Evolutionary conservation across 495 filamentous ascomycete genomes (phyloP), one percentile per base, ranked within the genome.

Genomic region (Trichoderma virens): DNA sequence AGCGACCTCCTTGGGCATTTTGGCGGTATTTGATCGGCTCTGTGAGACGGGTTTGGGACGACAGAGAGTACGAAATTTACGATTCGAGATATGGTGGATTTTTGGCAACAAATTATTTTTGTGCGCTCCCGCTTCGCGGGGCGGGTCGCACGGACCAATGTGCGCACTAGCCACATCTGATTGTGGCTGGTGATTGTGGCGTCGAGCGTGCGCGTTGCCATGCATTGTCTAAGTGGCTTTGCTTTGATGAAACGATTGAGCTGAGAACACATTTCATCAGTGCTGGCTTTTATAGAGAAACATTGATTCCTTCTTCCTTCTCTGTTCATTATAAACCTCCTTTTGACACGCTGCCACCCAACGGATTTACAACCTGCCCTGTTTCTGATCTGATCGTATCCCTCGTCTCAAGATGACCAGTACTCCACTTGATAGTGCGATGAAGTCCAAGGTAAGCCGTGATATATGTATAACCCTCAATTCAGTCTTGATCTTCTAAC

Each of bases 1-100:
- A 74, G 88, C 89, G 79, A 98, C 87, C 92, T 98, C 93, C 73
- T 86, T 85, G 88, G 94, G 94, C 94, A 99, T 99, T 76, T 83
- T 86, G 79, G 68, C 78, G 72, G 70, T 73, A 74, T 65, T 39
- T 61, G 35, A 61, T 51, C 63, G 66, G 67, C 66, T 64, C 72
- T 64, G 66, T 69, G 69, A 59, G 62, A 65, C 38, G 67, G 56
- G 62, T 60, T 62, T n/a, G 61, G 62, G 65, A 69, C 66, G 66
- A 66, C 67, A 54, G 67, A 64, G 56, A 62, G 66, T 65, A 67
- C 69, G 67, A 74, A 72, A 74, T 74, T 74, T 35, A 35, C 59
- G 59, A 35, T 61, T 61, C 14, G 59, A 60, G 30, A 35, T 23
- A 61, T 23, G 31, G 16, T 61, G 59, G 35, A 30, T 61, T 34